Percentiles rank a stretch among this genome's conserved stretches.
phyloP scores from a whole-genome alignment of 352 stramenopile genomes.

The Phytophthora pseudosyringae region DNA sequence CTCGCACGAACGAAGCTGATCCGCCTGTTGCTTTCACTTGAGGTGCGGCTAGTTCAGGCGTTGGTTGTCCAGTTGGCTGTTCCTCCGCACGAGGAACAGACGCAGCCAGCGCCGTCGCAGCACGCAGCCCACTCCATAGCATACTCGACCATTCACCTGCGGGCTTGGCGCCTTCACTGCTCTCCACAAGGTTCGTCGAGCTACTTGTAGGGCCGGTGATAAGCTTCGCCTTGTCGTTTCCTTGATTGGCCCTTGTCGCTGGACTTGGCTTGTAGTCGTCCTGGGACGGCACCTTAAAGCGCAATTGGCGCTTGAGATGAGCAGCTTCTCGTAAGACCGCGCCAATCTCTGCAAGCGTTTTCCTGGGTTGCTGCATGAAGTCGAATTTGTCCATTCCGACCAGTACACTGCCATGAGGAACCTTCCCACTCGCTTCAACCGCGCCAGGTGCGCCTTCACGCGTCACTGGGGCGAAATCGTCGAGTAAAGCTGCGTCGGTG shows the following conservation, averaged over 20 bases:
- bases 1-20: slow-evolving; percentile 31
- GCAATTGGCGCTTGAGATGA: slow-evolving; percentile 53
- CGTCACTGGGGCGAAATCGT: slow-evolving; percentile 63
- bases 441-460: slow-evolving; percentile 46
- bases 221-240: slow-evolving; percentile 28
- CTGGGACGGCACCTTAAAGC: slow-evolving; percentile 47
- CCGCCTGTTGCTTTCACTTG: slow-evolving; percentile 3
- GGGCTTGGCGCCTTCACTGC: slow-evolving; percentile 12
- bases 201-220: slow-evolving; percentile 22
- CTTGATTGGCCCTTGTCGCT: slow-evolving; percentile 1
- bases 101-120: not conserved
- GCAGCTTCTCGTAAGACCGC: slow-evolving; percentile 61
- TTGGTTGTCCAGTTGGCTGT: not conserved
- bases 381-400: slow-evolving; percentile 72
- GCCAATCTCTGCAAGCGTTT: slow-evolving; percentile 65
- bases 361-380: slow-evolving; percentile 44
- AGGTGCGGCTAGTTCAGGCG: not conserved
- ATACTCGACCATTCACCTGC: slow-evolving; percentile 17
- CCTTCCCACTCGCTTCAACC: slow-evolving; percentile 50
- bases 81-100: not conserved
- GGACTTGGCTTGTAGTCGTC: slow-evolving; percentile 13
- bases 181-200: slow-evolving; percentile 17
- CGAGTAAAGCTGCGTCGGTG: slow-evolving; percentile 52
- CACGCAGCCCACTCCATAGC: slow-evolving; percentile 18
- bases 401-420: slow-evolving; percentile 54